Percentiles rank a stretch among this genome's conserved stretches.
Conservation (phyloP, 1,284 basidiomycete species). For the Trametes pubescens region DNA sequence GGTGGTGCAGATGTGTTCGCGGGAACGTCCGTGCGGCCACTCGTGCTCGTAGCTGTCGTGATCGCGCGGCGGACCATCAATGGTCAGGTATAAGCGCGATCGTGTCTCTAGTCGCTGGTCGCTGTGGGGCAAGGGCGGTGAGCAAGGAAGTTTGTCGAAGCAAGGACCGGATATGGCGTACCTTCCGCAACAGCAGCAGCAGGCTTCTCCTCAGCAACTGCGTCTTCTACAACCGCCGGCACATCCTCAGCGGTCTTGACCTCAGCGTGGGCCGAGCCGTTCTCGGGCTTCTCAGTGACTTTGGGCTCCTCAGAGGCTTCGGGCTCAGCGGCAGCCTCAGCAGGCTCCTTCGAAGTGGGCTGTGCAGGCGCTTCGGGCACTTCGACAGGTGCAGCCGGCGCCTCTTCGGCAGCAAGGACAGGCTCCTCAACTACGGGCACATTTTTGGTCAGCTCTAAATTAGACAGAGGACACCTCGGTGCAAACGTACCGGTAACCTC, state of each 20-base stretch:
- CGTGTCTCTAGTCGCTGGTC: slow-evolving; percentile 19
- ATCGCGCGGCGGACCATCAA: not conserved
- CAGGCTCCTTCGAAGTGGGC: not conserved
- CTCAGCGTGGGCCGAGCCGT: slow-evolving; percentile 3
- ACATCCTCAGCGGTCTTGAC: slow-evolving; percentile 9
- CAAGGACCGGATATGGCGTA: not conserved
- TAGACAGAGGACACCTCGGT: no score
- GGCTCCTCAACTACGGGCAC: slow-evolving; percentile 3
- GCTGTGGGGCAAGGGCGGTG: not conserved
- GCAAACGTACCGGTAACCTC: not conserved
- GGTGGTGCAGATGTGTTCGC: slow-evolving; percentile 19
- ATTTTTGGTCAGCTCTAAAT: not conserved
- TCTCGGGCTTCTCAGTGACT: slow-evolving; percentile 21
- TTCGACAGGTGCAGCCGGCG: not conserved
- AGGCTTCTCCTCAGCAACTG: slow-evolving; percentile 21
- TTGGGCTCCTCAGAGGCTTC: not conserved
- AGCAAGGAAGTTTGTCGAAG: not conserved
- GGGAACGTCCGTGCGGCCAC: slow-evolving; percentile 26
- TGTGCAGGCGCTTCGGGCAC: not conserved
- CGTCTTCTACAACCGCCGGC: not conserved
- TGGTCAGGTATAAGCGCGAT: slow-evolving; percentile 28
- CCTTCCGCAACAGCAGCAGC: slow-evolving; percentile 21
- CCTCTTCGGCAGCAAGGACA: slow-evolving; percentile 2
- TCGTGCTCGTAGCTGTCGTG: slow-evolving; percentile 3
- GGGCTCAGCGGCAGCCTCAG: not conserved